Conservation (phyloP, 2,329 filamentous ascomycete genomes). For the Pestalotiopsis sp. region DNA sequence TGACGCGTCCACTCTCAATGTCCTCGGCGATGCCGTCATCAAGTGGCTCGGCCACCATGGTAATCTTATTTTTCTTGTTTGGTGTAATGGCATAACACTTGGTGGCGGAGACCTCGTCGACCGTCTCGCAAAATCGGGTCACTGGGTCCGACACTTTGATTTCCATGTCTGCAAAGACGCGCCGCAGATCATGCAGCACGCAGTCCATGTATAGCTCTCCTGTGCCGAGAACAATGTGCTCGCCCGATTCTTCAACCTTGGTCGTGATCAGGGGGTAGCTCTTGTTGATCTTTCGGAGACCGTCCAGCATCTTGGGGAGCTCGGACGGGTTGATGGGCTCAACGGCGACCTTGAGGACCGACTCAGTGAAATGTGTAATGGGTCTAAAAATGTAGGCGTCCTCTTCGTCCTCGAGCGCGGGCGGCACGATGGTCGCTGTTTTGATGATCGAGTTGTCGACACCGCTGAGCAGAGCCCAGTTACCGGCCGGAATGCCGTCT, state of each 20-base stretch:
- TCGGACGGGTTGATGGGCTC: constrained; percentile 98
- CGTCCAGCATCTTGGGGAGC: constrained; percentile 97
- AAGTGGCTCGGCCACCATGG: constrained; percentile 95
- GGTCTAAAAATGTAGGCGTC: constrained; percentile 95
- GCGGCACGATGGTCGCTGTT: constrained; percentile 85
- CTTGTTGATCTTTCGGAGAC: constrained; percentile 95
- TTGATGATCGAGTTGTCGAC: constrained; percentile 99
- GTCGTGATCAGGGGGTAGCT: constrained; percentile 94
- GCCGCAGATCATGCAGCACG: constrained; percentile 89
- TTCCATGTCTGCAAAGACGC: constrained; percentile 98
- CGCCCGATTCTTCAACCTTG: constrained; percentile 96
- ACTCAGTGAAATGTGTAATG: constrained; percentile 92
- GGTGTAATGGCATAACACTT: constrained; percentile 98
- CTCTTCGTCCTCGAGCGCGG: constrained; percentile 80
- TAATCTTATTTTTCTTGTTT: constrained; percentile 99
- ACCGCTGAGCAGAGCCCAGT: constrained; percentile 87
- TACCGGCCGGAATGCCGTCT: constrained; percentile 90
- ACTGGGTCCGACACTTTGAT: constrained; percentile 98
- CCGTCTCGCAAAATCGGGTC: constrained; percentile 96
- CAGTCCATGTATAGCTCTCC: constrained; percentile 99
- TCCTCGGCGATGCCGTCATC: constrained; percentile 94
- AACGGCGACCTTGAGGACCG: constrained; percentile 95
- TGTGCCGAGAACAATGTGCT: constrained; percentile 92
- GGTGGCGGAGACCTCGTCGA: constrained; percentile 94
- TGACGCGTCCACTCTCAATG: constrained; percentile 88